Base-by-base conservation (phyloP, 306 rosid genomes). In the Medicago truncatula region DNA sequence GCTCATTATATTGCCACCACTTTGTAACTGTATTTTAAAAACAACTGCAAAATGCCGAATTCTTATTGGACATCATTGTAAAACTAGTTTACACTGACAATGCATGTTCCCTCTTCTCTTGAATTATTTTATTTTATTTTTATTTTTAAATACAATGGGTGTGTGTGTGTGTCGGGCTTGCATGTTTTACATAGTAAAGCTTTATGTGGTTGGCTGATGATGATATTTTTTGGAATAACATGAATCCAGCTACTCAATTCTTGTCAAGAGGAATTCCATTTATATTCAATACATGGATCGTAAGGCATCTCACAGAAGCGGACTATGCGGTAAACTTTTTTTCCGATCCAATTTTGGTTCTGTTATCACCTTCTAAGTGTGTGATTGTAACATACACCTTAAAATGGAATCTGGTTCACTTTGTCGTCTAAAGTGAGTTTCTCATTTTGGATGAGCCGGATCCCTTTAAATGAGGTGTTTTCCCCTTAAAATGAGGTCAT, bases 181-280 rank as follows among this genome's bases (percentile, higher is more conserved):
- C 57, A 50, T 9, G 28, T 56, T 56, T 56, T 65, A 66, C 40
- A 18, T 20, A 4, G 14, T 16, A 21, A 60, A 52, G 64, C 61
- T 53, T 54, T 15, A 14, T 54, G 31, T 23, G 58, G 58, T 49
- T 70, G 13, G 13, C 21, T 65, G 50, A 76, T 76, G 25, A 17
- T 59, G 18, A 2, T 72, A 0, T 38, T 62, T 38, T 65, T 65
- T 20, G 7, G 61, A 5, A 65, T 64, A 23, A 69, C 23, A 69
- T 25, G 80, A 67, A 44, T 76, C 68, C 84, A 95, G 98, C 98
- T 83, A 95, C 97, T 17, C 98, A 92, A 77, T 78, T 95, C 85
- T 85, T 92, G 85, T 95, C 98, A 23, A 87, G 98, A 73, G 98
- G 98, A 60, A 92, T 95, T 41, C 97, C 97, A 39, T 95, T 95